phyloP scores from a whole-genome alignment of 2,329 filamentous ascomycete species.

The Ceratocystis lukuohia region DNA sequence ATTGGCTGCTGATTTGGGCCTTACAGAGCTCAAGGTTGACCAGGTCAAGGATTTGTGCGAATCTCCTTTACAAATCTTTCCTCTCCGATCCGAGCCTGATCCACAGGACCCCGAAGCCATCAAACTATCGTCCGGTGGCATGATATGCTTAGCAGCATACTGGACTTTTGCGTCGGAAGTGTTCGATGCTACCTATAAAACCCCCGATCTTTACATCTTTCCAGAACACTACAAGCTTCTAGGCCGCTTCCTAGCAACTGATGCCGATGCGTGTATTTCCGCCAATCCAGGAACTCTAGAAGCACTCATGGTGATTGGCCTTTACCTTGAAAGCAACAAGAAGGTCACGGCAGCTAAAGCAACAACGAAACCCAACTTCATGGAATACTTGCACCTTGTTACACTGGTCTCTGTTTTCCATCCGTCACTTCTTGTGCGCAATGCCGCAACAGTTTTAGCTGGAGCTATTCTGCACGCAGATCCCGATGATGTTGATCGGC shows the following conservation, averaged over 20 bases:
- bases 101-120: constrained; percentile 38
- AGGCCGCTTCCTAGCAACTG: constrained; percentile 38
- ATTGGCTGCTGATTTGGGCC: constrained; percentile 48
- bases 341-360: constrained; percentile 28
- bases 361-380: constrained; percentile 34
- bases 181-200: constrained; percentile 42
- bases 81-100: constrained; percentile 35
- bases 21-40: constrained; percentile 34
- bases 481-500: constrained; percentile 43
- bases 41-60: constrained; percentile 36
- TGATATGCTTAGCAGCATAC: constrained; percentile 46
- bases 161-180: constrained; percentile 49
- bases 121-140: constrained; percentile 44
- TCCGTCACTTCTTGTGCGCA: constrained; percentile 39
- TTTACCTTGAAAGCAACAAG: constrained; percentile 43
- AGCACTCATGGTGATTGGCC: constrained; percentile 44
- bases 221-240: constrained; percentile 45
- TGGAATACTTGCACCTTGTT: constrained; percentile 47
- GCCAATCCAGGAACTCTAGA: constrained; percentile 44
- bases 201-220: constrained; percentile 44
- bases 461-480: constrained; percentile 44
- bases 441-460: constrained; percentile 41
- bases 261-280: constrained; percentile 36
- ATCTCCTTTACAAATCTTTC: constrained; percentile 32
- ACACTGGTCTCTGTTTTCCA: constrained; percentile 47